These are phyloP conservation scores for Dactylellina parvicollis DNA, from an alignment of 2,329 filamentous ascomycete genomes.

Conservation along the genomic window DNA sequence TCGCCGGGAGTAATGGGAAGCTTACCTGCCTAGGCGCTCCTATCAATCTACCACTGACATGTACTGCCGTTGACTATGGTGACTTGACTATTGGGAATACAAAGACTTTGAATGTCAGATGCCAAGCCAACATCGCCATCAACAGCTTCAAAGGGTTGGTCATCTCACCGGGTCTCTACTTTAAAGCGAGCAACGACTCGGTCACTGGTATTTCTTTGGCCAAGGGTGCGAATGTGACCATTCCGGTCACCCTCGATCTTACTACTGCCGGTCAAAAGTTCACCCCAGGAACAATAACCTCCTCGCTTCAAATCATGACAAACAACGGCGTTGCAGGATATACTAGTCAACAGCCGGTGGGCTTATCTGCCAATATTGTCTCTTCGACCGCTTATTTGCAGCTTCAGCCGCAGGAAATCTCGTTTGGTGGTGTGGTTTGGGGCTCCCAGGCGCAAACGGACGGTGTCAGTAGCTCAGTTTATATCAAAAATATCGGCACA, in stretches of 20 bases:
- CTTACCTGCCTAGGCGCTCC: constrained; percentile 60
- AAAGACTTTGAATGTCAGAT: constrained; percentile 60
- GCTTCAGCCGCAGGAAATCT: constrained; percentile 61
- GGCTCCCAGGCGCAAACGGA: constrained; percentile 58
- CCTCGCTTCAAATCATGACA: constrained; percentile 40
- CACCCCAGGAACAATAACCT: constrained; percentile 34
- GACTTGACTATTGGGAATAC: constrained; percentile 60
- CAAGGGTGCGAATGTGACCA: constrained; percentile 61
- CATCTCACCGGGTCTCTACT: constrained; percentile 60
- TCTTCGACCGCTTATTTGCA: constrained; percentile 61
- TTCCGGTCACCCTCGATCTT: constrained; percentile 59
- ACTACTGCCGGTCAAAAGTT: constrained; percentile 24
- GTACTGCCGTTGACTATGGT: constrained; percentile 62
- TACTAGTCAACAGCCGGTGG: constrained; percentile 60
- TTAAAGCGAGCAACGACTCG: constrained; percentile 61
- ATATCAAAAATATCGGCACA: constrained; percentile 62
- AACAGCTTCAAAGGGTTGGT: constrained; percentile 61
- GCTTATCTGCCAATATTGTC: constrained; percentile 61
- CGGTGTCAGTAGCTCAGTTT: constrained; percentile 59
- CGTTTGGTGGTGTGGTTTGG: constrained; percentile 63
- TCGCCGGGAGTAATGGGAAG: constrained; percentile 56
- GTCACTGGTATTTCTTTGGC: constrained; percentile 61
- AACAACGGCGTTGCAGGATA: constrained; percentile 61
- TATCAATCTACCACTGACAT: constrained; percentile 63
- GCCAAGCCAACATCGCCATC: constrained; percentile 62